phyloP scores from a whole-genome alignment of 805 yeast species.

The Metschnikowia cubensis region DNA sequence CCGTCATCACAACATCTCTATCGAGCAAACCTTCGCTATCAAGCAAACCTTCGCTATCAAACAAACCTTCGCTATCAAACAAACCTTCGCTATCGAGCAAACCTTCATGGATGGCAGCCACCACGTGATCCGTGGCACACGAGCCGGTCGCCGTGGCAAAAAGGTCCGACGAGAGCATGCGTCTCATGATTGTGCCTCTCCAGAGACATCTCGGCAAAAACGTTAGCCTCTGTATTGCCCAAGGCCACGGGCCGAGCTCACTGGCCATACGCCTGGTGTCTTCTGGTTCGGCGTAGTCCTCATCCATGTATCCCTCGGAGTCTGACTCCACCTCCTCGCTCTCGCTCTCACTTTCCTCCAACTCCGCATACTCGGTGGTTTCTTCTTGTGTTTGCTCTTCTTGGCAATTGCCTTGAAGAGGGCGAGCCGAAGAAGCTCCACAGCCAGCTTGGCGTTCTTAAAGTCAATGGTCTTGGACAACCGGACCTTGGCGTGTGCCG shows the following conservation, averaged over 20 bases:
- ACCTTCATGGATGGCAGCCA: constrained; percentile 30
- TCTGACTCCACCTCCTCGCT: constrained; percentile 26
- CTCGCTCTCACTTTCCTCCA: constrained; percentile 31
- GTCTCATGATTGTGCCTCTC: constrained; percentile 34
- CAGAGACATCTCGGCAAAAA: constrained; percentile 23
- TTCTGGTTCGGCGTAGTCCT: constrained; percentile 1
- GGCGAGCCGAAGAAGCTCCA: constrained; percentile 77
- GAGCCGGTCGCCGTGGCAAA: constrained; percentile 31
- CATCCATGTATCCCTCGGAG: constrained; percentile 15
- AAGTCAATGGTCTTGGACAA: constrained; percentile 69
- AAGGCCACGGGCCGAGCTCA: constrained; percentile 27
- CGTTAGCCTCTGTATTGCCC: constrained; percentile 22
- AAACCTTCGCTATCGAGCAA: no score
- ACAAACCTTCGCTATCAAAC: no score
- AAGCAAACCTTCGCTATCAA: no score
- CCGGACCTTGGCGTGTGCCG: constrained; percentile 97
- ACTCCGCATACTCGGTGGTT: constrained; percentile 13
- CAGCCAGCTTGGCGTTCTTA: constrained; percentile 82
- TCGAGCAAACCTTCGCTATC: constrained; percentile 78
- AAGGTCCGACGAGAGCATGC: constrained; percentile 28
- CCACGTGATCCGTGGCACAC: constrained; percentile 30
- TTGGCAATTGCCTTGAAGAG: constrained; percentile 67
- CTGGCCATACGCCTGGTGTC: constrained; percentile 3
- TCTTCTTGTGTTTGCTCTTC: constrained; percentile 32
- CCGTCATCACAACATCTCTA: constrained; percentile 86